Conservation (phyloP, 768 basidiomycete genomes). For the Russula brevipes region DNA sequence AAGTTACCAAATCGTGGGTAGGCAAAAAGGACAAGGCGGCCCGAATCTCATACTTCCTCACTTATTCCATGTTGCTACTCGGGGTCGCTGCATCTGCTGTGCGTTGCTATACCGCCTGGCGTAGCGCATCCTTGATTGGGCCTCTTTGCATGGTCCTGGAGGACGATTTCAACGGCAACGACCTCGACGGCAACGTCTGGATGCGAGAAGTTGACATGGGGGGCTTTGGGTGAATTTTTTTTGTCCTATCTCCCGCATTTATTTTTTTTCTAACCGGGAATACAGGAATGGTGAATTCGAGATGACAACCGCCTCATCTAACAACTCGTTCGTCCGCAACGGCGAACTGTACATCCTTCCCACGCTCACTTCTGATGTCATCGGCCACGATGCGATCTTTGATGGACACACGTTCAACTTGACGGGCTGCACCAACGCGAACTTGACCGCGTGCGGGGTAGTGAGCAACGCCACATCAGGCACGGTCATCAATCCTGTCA, state of each 20-base stretch:
- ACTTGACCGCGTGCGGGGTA: slow-evolving; percentile 56
- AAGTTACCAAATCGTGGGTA: slow-evolving; percentile 55
- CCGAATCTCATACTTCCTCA: slow-evolving; percentile 51
- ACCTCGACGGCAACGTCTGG: slow-evolving; percentile 60
- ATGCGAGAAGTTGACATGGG: slow-evolving; percentile 71
- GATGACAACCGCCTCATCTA: slow-evolving; percentile 68
- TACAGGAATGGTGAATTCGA: slow-evolving; percentile 73
- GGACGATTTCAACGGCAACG: slow-evolving; percentile 60
- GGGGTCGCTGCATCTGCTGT: slow-evolving; percentile 50
- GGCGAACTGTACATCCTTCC: slow-evolving; percentile 79
- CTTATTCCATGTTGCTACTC: slow-evolving; percentile 49
- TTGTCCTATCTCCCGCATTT: neutral
- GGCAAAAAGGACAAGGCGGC: slow-evolving; percentile 45
- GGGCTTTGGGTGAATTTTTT: slow-evolving; percentile 65
- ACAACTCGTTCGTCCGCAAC: slow-evolving; percentile 71
- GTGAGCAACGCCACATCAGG: slow-evolving; percentile 64
- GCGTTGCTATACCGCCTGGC: slow-evolving; percentile 54
- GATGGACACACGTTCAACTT: slow-evolving; percentile 75
- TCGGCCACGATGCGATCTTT: slow-evolving; percentile 48
- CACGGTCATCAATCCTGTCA: slow-evolving; percentile 75
- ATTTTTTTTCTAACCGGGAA: neutral
- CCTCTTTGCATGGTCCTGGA: slow-evolving; percentile 61
- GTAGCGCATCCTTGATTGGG: slow-evolving; percentile 48
- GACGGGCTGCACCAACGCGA: slow-evolving; percentile 66
- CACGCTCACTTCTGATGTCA: slow-evolving; percentile 70